phyloP scores from a whole-genome alignment of 2,329 filamentous ascomycete species.

The Coniochaeta ligniaria region DNA sequence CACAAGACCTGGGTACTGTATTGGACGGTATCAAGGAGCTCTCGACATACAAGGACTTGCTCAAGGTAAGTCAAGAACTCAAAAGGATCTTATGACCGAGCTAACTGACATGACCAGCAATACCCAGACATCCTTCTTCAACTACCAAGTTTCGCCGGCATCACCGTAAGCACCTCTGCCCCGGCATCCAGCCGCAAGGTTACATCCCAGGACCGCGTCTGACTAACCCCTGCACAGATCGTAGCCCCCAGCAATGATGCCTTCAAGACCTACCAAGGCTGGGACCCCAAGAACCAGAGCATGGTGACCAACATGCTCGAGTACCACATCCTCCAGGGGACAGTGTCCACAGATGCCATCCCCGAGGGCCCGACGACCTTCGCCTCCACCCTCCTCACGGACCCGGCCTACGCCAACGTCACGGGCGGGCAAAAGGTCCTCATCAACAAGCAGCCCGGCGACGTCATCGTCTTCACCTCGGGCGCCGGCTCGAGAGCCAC shows the following conservation, averaged over 20 bases:
- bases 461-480: constrained; percentile 31
- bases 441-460: constrained; percentile 33
- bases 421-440: constrained; percentile 41
- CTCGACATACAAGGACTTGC: constrained; percentile 33
- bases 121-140: constrained; percentile 37
- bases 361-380: constrained; percentile 28
- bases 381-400: constrained; percentile 34
- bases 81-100: neutral
- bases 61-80: constrained; percentile 25
- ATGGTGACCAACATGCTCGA: constrained; percentile 43
- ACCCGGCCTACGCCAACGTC: constrained; percentile 37
- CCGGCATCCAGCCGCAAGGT: neutral
- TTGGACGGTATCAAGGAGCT: constrained; percentile 31
- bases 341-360: constrained; percentile 32
- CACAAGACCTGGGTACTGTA: constrained; percentile 30
- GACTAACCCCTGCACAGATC: constrained; percentile 23
- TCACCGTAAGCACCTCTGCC: constrained; percentile 28
- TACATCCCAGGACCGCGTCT: neutral
- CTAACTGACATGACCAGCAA: constrained; percentile 24
- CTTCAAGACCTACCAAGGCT: constrained; percentile 47
- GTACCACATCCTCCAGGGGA: constrained; percentile 55
- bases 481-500: constrained; percentile 34
- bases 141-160: constrained; percentile 32
- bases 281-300: constrained; percentile 32
- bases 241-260: constrained; percentile 52